Conservation (phyloP, 2,329 filamentous ascomycete genomes). For the Colletotrichum limetticola region DNA sequence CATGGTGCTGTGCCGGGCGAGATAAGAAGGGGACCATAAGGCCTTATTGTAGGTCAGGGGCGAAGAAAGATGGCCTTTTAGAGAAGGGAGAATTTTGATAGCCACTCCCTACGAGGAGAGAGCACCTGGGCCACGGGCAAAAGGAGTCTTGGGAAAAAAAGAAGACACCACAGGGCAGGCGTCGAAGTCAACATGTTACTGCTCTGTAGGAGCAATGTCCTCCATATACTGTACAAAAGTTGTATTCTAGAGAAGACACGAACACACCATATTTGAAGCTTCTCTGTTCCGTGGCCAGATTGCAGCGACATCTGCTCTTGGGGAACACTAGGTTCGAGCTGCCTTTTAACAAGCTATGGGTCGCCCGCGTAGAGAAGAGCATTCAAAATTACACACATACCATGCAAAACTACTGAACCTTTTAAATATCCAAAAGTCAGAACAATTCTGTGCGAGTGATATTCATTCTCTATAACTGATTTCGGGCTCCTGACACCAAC, state of each 20-base stretch:
- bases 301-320: not conserved
- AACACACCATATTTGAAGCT: constrained; percentile 25
- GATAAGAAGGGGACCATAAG: constrained; percentile 43
- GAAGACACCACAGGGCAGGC: constrained; percentile 9
- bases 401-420: not conserved
- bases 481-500: constrained; percentile 20
- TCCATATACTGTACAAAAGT: constrained; percentile 28
- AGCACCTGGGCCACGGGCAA: not conserved
- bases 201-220: constrained; percentile 15
- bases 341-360: not conserved
- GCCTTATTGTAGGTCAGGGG: not conserved
- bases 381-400: too few species aligned
- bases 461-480: constrained; percentile 34
- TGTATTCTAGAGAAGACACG: constrained; percentile 33
- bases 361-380: not conserved
- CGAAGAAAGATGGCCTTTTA: not conserved
- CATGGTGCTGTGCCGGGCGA: constrained; percentile 78
- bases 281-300: not conserved
- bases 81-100: not conserved
- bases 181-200: not conserved
- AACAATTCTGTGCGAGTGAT: constrained; percentile 2
- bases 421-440: not conserved
- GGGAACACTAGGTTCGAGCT: not conserved
- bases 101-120: not conserved
- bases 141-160: constrained; percentile 1